Conservation (phyloP, 169 alveolate species). For the Plasmodium adleri region DNA sequence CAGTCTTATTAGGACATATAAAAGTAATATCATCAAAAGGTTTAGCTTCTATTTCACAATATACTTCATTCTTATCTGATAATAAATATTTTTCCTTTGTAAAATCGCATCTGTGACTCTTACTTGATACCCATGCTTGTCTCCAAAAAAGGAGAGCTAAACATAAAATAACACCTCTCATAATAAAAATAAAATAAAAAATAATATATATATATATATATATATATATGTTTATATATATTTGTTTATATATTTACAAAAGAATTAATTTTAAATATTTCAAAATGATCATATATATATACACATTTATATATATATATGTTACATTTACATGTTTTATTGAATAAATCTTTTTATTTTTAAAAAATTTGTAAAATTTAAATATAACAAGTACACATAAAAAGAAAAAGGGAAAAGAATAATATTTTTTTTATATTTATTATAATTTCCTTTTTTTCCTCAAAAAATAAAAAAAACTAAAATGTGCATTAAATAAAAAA, state of each 20-base stretch:
- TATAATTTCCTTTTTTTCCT: too few relatives aligned
- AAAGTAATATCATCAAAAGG: conserved; percentile 53
- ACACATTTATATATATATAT: too few relatives aligned
- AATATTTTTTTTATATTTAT: too few relatives aligned
- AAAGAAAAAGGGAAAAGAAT: too few relatives aligned
- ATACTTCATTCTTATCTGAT: conserved; percentile 3
- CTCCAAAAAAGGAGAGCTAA: conserved; percentile 6
- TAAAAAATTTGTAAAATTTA: too few relatives aligned
- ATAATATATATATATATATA: background rate
- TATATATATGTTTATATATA: background rate
- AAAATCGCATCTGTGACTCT: conserved; percentile 56
- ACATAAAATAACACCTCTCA: background rate
- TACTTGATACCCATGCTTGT: background rate
- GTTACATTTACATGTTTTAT: too few relatives aligned
- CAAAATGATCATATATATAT: too few relatives aligned
- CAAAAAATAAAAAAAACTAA: too few relatives aligned
- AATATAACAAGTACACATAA: too few relatives aligned
- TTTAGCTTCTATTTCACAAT: conserved; percentile 30
- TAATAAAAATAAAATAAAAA: background rate
- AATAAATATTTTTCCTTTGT: conserved; percentile 24
- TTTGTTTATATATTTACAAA: background rate
- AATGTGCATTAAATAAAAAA: too few relatives aligned
- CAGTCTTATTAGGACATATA: conserved; percentile 43
- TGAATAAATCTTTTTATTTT: too few relatives aligned
- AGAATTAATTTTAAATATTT: background rate